Evolutionary conservation across 257 asterid species (phyloP), one percentile per base, ranked within the genome.

Genomic region (Rauvolfia tetraphylla): DNA sequence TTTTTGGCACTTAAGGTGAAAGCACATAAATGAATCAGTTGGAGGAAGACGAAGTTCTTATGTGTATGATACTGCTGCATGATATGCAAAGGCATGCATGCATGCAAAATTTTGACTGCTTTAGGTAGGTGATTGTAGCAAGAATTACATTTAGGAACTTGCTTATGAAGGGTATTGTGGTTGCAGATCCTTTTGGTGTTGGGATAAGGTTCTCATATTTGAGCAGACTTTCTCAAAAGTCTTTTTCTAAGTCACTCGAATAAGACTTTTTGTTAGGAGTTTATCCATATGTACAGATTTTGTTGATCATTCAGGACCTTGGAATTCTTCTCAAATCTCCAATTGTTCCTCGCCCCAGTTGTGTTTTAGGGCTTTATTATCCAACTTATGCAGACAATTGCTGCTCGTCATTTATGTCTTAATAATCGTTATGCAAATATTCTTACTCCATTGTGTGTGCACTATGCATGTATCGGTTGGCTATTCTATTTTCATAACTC

Each of bases 61-160:
- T 65, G 84, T 61, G 87, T 75, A 79, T 76, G 83, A 78, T 75
- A 70, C 74, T 53, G 75, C 49, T 76, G 90, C 84, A 75, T 78
- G 88, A 76, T 80, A 74, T 82, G 88, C 89, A 31, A 84, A 89
- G 87, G 89, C 86, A 71, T 80, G 67, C 72, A 71, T 80, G 67
- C 72, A 31, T 76, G 83, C 88, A 44, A 80, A 79, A 67, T 84
- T 83, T 89, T 87, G 88, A 77, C 87, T 79, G 87, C 75, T 80
- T 73, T 74, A 75, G 84, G 84, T 81, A 84, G 91, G 78, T 69
- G 76, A 81, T 79, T 77, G 75, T 85, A 82, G 85, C 44, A 69
- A 77, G 58, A 63, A 75, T 71, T 75, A 53, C 63, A 44, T 75
- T 54, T 75, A 68, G 56, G 54, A 44, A 71, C n/a, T 68, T 59